These are phyloP conservation scores for Ganoderma multipileum DNA, from an alignment of 1,284 basidiomycete species.

Conservation along the genomic window DNA sequence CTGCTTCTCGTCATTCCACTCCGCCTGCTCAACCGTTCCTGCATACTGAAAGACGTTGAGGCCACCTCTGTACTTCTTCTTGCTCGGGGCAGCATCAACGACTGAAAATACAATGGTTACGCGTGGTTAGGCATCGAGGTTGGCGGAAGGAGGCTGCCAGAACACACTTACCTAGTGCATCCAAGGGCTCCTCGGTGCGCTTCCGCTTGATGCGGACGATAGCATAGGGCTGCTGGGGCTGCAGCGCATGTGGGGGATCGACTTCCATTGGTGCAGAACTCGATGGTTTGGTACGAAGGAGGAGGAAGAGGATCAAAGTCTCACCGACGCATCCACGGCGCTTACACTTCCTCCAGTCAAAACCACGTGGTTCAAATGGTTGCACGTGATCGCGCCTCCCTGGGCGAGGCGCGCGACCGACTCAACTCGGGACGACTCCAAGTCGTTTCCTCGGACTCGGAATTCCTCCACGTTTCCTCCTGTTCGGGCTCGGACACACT, in stretches of 20 bases:
- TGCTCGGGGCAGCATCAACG: conserved; percentile 62
- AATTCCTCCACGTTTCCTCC: too few species aligned
- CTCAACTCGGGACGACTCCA: too few species aligned
- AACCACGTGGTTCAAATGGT: too few species aligned
- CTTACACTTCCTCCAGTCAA: too few species aligned
- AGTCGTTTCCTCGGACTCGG: too few species aligned
- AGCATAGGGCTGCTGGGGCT: conserved; percentile 55
- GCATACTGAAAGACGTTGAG: conserved; percentile 79
- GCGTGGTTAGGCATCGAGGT: conserved; percentile 1
- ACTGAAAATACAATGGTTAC: conserved; percentile 47
- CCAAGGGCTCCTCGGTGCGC: conserved; percentile 78
- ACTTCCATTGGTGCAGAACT: conserved; percentile 21
- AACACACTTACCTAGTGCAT: conserved; percentile 66
- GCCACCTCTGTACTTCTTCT: conserved; percentile 67
- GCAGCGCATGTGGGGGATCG: conserved; percentile 19
- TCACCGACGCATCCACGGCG: not conserved
- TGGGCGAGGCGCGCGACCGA: too few species aligned
- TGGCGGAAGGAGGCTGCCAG: too few species aligned
- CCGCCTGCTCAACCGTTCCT: conserved; percentile 72
- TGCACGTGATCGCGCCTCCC: too few species aligned
- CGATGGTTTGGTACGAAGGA: not conserved
- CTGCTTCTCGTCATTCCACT: conserved; percentile 65
- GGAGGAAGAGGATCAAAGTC: not conserved
- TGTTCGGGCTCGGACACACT: too few species aligned
- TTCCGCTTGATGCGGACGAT: conserved; percentile 82